Percentiles rank a stretch among this genome's conserved stretches.
Conservation (phyloP, 495 filamentous ascomycete species). For the Aspergillus baeticus region DNA sequence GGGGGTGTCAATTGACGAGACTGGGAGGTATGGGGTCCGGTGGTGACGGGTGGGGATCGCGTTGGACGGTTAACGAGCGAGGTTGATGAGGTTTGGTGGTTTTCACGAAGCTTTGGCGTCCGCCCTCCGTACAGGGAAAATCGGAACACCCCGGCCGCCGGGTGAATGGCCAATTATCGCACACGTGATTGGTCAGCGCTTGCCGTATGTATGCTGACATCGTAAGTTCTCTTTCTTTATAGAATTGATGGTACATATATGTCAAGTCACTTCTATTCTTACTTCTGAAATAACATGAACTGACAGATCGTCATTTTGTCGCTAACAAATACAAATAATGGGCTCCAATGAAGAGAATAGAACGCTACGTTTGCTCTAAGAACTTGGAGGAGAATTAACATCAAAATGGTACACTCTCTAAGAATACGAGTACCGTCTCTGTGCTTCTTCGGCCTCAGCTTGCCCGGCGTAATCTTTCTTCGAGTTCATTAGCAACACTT, state of each 20-base stretch:
- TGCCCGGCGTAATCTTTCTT: conserved; percentile 42
- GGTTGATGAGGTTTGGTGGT: conserved; percentile 34
- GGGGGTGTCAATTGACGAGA: conserved; percentile 40
- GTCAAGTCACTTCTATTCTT: no score
- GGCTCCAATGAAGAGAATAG: no score
- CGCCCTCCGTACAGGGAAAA: conserved; percentile 38
- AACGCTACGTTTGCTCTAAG: not conserved
- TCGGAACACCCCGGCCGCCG: conserved; percentile 48
- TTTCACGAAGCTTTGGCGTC: conserved; percentile 36
- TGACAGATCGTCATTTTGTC: not conserved
- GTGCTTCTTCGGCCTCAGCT: conserved; percentile 20
- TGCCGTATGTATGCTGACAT: not conserved
- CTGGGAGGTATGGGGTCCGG: conserved; percentile 22
- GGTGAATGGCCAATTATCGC: conserved; percentile 41
- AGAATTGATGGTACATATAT: not conserved
- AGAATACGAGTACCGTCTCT: no score
- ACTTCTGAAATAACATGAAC: no score
- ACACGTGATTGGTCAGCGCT: conserved; percentile 43
- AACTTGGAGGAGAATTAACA: not conserved
- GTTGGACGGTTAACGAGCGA: conserved; percentile 31
- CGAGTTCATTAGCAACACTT: conserved; percentile 64
- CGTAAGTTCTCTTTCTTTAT: no score
- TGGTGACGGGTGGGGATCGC: conserved; percentile 22
- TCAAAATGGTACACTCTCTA: no score
- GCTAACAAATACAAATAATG: not conserved